phyloP scores from a whole-genome alignment of 257 asterid genomes.

The Nicotiana noctiflora region DNA sequence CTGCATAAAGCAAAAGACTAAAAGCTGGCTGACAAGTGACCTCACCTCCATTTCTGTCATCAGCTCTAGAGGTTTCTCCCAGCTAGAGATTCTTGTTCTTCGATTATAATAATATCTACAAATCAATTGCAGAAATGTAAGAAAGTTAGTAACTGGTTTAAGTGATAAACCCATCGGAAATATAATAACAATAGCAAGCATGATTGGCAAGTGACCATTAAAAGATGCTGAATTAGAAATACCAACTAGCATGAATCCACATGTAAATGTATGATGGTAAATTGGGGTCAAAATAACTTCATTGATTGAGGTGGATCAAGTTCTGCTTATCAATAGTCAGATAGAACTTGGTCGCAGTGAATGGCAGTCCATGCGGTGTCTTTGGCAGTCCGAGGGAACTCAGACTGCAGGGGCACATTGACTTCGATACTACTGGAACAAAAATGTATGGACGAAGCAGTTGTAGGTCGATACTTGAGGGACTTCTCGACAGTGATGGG shows the following conservation, averaged over 20 bases:
- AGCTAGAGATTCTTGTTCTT: conserved; percentile 56
- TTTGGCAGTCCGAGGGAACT: background rate
- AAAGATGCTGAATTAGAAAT: background rate
- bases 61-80: conserved; percentile 90
- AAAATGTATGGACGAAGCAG: background rate
- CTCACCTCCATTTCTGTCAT: conserved; percentile 78
- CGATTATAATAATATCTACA: conserved; percentile 74
- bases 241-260: background rate
- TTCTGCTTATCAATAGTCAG: background rate
- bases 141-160: background rate
- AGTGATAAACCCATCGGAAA: background rate
- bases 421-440: background rate
- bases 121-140: background rate
- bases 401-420: background rate
- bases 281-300: background rate
- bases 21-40: background rate
- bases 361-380: background rate
- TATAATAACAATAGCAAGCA: background rate
- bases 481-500: background rate
- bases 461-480: conserved; percentile 1
- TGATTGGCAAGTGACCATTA: background rate
- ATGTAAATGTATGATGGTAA: background rate
- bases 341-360: background rate
- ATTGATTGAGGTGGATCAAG: background rate
- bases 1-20: background rate